Evolutionary conservation across 495 filamentous ascomycete genomes (phyloP), one percentile per base, ranked within the genome.

Genomic region (Trypethelium eluteriae): DNA sequence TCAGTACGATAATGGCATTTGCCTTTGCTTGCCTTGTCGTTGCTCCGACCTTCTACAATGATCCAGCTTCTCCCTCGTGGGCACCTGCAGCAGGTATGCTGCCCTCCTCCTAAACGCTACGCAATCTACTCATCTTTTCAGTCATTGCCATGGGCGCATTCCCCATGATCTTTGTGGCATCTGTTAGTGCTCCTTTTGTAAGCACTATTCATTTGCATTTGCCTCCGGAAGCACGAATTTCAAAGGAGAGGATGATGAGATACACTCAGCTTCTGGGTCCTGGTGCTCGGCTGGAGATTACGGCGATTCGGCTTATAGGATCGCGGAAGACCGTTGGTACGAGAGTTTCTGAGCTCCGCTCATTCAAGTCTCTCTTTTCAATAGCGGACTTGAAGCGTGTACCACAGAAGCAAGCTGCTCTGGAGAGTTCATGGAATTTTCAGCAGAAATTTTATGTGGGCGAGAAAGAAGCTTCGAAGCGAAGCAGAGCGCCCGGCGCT

Each of bases 1-100:
- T 92, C 39, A 86, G 85, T 0, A 88, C 88, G 12, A 80, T 96
- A 61, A 84, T 92, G 70, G 74, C 90, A 65, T 88, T 89, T 69
- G 79, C 81, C 36, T 84, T 85, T 65, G 88, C 87, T 67, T 78
- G 78, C 70, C 64, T 88, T 39, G 70, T 90, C 41, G 78, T 87
- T 38, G 83, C 83, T 0, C 89, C 90, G 2, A 75, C 78, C 6
- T 88, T 85, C 71, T 79, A 80, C 67, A 63, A 79, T 18, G 75
- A 81, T 2, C 78, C 79, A 53, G 81, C 80, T 34, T 72, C 81
- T 70, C 77, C 81, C 18, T 71, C 69, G 63, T 83, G 79, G 73
- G 69, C 79, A 38, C 76, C 79, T 44, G 77, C 77, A 38, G 73
- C 77, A 56, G 78, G 84, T 87, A 75, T 71, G 78, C 34, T 36